phyloP scores from a whole-genome alignment of 2,329 filamentous ascomycete species.

The Phialocephala sp. region DNA sequence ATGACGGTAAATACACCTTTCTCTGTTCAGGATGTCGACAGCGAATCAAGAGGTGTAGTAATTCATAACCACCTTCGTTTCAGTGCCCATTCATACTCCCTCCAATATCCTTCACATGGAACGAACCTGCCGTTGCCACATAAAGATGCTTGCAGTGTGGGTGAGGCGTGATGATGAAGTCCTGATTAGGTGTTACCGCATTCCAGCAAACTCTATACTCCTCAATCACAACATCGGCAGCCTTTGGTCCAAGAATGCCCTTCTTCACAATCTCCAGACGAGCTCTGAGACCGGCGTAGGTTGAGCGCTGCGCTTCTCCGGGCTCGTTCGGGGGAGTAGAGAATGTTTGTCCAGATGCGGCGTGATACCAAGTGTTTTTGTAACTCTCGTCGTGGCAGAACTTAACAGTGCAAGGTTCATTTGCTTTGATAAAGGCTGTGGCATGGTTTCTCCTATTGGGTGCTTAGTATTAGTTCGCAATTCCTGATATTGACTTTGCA shows the following conservation, averaged over 20 bases:
- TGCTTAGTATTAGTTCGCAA: not conserved
- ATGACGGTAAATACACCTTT: no score
- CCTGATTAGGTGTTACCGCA: constrained; percentile 64
- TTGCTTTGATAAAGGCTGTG: not conserved
- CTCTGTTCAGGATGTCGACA: no score
- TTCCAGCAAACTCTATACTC: constrained; percentile 58
- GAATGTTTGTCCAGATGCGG: not conserved
- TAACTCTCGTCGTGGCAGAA: not conserved
- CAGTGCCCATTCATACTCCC: no score
- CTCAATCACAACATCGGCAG: not conserved
- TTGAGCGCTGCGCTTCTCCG: not conserved
- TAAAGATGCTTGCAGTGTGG: constrained; percentile 60
- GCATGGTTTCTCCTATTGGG: constrained; percentile 28
- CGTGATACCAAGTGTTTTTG: constrained; percentile 1
- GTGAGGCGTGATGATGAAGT: constrained; percentile 64
- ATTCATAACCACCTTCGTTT: no score
- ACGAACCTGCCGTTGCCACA: constrained; percentile 66
- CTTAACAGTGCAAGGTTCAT: not conserved
- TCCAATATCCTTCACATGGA: constrained; percentile 72
- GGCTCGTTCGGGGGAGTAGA: not conserved
- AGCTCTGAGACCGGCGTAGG: not conserved
- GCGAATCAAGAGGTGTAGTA: no score
- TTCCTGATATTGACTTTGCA: not conserved
- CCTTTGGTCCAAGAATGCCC: not conserved
- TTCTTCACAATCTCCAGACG: not conserved